A percentile compares a stretch with the other conserved stretches of the same genome.
Conservation (phyloP, 352 stramenopile species). For the Phytopythium ostracodes region DNA sequence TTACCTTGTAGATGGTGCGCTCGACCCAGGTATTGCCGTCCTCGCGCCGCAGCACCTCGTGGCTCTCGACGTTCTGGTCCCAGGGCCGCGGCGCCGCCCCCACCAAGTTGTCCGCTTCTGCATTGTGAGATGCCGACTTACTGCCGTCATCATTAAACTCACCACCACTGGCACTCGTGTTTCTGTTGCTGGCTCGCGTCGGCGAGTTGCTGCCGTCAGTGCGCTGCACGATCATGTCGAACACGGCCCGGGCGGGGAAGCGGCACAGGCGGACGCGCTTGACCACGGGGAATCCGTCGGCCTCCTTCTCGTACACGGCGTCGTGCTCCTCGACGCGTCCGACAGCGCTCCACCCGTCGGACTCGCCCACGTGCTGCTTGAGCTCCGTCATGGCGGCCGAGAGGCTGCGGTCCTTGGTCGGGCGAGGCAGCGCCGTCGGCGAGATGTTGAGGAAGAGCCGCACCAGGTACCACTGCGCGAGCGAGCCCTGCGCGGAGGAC, state of each 20-base stretch:
- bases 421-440: constrained; percentile 14
- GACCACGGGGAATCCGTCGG: constrained; percentile 61
- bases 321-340: constrained; percentile 38
- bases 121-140: neutral
- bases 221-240: constrained; percentile 51
- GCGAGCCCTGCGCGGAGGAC: constrained; percentile 34
- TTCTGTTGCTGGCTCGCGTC: neutral
- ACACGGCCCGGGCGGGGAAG: constrained; percentile 67
- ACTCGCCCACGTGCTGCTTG: constrained; percentile 36
- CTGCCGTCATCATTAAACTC: neutral
- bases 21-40: constrained; percentile 54
- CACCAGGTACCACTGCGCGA: constrained; percentile 66
- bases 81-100: constrained; percentile 4
- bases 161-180: no score
- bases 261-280: constrained; percentile 56
- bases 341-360: constrained; percentile 29
- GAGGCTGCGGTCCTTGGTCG: constrained; percentile 54
- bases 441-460: constrained; percentile 63
- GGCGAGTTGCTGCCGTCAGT: constrained; percentile 3
- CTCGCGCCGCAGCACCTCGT: constrained; percentile 44
- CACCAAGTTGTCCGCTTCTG: no score
- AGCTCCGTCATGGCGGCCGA: constrained; percentile 46
- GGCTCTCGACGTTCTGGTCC: constrained; percentile 42
- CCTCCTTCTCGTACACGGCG: constrained; percentile 44
- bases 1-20: constrained; percentile 50